Evolutionary conservation across 2,329 filamentous ascomycete genomes (phyloP).

Genomic region (Ascochyta fabae): DNA sequence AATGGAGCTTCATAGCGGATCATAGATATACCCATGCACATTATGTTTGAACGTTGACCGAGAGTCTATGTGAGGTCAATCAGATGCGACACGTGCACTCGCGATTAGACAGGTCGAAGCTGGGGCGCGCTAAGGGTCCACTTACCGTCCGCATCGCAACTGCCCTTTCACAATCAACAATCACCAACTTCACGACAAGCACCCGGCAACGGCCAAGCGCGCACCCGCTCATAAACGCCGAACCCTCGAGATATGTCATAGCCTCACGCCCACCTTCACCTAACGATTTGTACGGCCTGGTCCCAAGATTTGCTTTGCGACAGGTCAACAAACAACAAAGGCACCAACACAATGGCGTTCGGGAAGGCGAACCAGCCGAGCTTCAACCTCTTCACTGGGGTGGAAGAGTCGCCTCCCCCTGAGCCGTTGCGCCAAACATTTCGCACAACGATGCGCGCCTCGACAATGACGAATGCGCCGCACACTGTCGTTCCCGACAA

Average conservation of each 20-base stretch:
- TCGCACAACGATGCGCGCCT: constrained; percentile 51
- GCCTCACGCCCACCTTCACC: not conserved
- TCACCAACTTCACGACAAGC: constrained; percentile 5
- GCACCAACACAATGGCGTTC: constrained; percentile 32
- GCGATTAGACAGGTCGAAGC: not conserved
- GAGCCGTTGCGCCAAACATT: constrained; percentile 53
- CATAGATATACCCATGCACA: not conserved
- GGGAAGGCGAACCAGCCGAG: constrained; percentile 51
- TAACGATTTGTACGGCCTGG: not conserved
- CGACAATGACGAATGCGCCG: constrained; percentile 51
- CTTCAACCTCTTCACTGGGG: constrained; percentile 58
- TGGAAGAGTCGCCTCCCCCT: constrained; percentile 41
- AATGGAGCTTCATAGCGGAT: not conserved
- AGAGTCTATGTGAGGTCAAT: not conserved
- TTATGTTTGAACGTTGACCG: not conserved
- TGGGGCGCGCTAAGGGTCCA: constrained; percentile 13
- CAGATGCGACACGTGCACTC: constrained; percentile 4
- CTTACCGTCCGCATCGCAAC: constrained; percentile 14
- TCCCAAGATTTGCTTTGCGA: constrained; percentile 2
- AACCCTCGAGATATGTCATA: constrained; percentile 1
- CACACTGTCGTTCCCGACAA: constrained; percentile 50
- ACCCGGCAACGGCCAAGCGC: not conserved
- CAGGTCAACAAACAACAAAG: constrained; percentile 25
- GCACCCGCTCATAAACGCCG: no score
- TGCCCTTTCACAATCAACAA: constrained; percentile 15